Evolutionary conservation across 2,329 filamentous ascomycete species (phyloP), one percentile per base, ranked within the genome.

Genomic region (Diplodia sapinea): DNA sequence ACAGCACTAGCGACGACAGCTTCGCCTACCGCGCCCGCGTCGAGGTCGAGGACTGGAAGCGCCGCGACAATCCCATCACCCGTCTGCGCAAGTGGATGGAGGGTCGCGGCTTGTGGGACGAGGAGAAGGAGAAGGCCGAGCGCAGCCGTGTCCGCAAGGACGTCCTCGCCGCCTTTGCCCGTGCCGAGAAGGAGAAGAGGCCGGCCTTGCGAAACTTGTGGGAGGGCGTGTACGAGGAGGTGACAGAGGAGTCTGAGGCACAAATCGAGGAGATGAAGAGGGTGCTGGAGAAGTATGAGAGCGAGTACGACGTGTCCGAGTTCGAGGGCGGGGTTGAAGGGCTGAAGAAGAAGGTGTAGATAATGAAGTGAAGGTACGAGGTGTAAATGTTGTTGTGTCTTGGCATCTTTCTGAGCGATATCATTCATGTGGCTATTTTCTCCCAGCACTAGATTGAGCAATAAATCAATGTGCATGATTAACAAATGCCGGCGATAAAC

Each of bases 1-100:
- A 99, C 82, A 97, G 93, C 79, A 99, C 95, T 0, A 95, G 91
- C 0, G 95, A 99, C 76, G 95, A 99, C 80, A 95, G 91, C 31
- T 99, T 97, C 75, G 95, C 95, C 0, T 99, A 99, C 81, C 91
- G 95, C 9, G 93, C 94, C 1, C 88, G 91, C 31, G 89, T 97
- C 0, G 95, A 99, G 76, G 95, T 99, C 8, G 91, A 97, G 76
- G 92, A 96, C 77, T 97, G 93, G 93, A 96, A 96, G 79, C 79
- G 93, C 0, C 84, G 93, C 13, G 94, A 97, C 75, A 97, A 97
- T 74, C 93, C 93, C 1, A 90, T 97, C 62, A 93, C 91, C 2
- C 86, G 93, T 13, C 77, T 96, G 67, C 86, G 94, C 26, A 97
- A 97, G 82, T 99, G 93, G 87, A 88, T 99, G 81, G 94, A 99